Percentiles rank a stretch among this genome's conserved stretches.
Evolutionary conservation across 768 basidiomycete genomes (phyloP).

Genomic region (Mycena haematopus): DNA sequence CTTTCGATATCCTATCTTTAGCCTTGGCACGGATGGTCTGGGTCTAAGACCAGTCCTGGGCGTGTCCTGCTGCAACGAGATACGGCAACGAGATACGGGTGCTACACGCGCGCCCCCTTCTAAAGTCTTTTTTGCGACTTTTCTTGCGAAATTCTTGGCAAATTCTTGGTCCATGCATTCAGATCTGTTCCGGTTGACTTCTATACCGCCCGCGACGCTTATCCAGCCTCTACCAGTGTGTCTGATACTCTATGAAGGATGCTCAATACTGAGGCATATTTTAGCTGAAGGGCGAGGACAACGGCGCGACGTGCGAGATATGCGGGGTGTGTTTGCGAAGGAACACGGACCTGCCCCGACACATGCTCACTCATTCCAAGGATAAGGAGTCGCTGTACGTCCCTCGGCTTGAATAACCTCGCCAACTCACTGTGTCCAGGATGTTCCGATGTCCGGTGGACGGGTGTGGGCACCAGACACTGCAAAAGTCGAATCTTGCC

Average conservation of each 20-base stretch:
- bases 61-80: constrained; percentile 18
- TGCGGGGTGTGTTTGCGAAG: constrained; percentile 32
- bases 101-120: background rate
- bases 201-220: background rate
- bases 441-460: constrained; percentile 33
- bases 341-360: constrained; percentile 36
- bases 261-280: background rate
- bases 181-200: background rate
- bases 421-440: constrained; percentile 22
- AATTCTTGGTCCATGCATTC: constrained; percentile 4
- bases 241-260: background rate
- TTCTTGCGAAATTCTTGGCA: constrained; percentile 3
- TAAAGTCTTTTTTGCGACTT: background rate
- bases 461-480: constrained; percentile 32
- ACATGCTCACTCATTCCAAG: constrained; percentile 33
- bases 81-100: constrained; percentile 6
- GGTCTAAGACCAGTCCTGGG: constrained; percentile 17
- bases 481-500: constrained; percentile 37
- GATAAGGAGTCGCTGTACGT: constrained; percentile 37
- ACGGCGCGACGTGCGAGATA: constrained; percentile 25
- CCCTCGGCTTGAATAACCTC: background rate
- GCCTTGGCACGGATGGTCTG: constrained; percentile 14
- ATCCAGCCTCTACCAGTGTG: constrained; percentile 20
- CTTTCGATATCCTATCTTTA: constrained; percentile 13
- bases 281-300: constrained; percentile 16